A percentile compares a stretch with the other conserved stretches of the same genome.
phyloP scores from a whole-genome alignment of 2,329 filamentous ascomycete species.

The Orbilia quercus region DNA sequence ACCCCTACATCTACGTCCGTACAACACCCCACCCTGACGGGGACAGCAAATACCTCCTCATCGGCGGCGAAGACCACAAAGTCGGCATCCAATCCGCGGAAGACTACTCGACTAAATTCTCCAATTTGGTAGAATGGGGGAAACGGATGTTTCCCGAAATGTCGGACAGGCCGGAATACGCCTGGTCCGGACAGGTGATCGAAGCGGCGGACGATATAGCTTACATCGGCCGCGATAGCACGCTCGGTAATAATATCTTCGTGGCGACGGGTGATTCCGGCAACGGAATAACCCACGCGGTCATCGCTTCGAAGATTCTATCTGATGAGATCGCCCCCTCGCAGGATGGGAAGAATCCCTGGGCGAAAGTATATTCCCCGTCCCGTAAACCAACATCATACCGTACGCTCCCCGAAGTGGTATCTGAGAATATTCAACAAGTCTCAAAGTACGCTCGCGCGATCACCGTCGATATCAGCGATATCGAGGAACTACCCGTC shows the following conservation, averaged over 20 bases:
- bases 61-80: constrained; percentile 71
- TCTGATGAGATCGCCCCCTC: constrained; percentile 68
- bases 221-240: constrained; percentile 70
- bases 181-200: constrained; percentile 71
- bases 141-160: constrained; percentile 68
- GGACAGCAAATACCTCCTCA: constrained; percentile 69
- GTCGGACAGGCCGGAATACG: constrained; percentile 66
- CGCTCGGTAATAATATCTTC: constrained; percentile 66
- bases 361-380: constrained; percentile 68
- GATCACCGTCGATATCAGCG: constrained; percentile 68
- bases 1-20: constrained; percentile 70
- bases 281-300: constrained; percentile 70
- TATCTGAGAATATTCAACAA: constrained; percentile 65
- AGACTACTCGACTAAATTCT: constrained; percentile 63
- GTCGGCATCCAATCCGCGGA: constrained; percentile 68
- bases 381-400: constrained; percentile 66
- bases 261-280: constrained; percentile 71
- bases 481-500: constrained; percentile 69
- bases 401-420: constrained; percentile 66
- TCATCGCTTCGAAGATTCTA: constrained; percentile 68
- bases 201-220: constrained; percentile 70
- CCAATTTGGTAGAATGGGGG: constrained; percentile 68
- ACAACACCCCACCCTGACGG: constrained; percentile 68
- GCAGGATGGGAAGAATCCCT: constrained; percentile 63
- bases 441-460: constrained; percentile 70